A percentile compares a stretch with the other conserved stretches of the same genome.
Conservation (phyloP, 2,329 filamentous ascomycete genomes). For the Uncinocarpus reesii region DNA sequence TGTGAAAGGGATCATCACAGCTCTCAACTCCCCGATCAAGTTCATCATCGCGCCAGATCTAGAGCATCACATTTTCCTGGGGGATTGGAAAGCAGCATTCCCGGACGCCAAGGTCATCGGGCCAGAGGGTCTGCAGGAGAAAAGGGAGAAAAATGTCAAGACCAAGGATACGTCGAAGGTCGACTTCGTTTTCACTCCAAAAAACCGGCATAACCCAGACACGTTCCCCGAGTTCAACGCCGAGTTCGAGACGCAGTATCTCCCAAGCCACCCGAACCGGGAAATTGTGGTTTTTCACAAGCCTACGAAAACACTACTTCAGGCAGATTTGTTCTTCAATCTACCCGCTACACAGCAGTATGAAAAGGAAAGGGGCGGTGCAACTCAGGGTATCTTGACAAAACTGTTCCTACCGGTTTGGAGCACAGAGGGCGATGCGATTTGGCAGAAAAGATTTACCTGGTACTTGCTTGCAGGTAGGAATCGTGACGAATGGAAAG, state of each 20-base stretch:
- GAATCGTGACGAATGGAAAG: conserved; percentile 59
- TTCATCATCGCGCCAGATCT: conserved; percentile 84
- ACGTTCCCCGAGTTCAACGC: conserved; percentile 70
- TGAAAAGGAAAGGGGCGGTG: conserved; percentile 45
- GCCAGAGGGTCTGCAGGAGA: conserved; percentile 71
- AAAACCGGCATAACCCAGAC: conserved; percentile 41
- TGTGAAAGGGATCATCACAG: conserved; percentile 52
- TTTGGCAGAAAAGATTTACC: conserved; percentile 65
- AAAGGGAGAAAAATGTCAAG: conserved; percentile 53
- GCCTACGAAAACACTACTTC: conserved; percentile 66
- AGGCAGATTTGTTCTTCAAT: conserved; percentile 90
- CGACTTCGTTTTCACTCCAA: conserved; percentile 54
- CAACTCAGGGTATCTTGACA: conserved; percentile 49
- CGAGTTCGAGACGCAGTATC: conserved; percentile 79
- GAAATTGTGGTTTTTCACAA: conserved; percentile 82
- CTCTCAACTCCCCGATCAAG: conserved; percentile 57
- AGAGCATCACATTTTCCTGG: conserved; percentile 91
- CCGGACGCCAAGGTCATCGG: conserved; percentile 71
- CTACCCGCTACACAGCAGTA: conserved; percentile 82
- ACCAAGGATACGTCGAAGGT: conserved; percentile 51
- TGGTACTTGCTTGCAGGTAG: conserved; percentile 61
- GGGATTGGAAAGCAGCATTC: conserved; percentile 70
- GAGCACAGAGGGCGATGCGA: conserved; percentile 48
- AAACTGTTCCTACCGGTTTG: conserved; percentile 50
- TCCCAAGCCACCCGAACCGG: conserved; percentile 68